phyloP scores from a whole-genome alignment of 805 yeast species.

The Candida pseudofarinosa region DNA sequence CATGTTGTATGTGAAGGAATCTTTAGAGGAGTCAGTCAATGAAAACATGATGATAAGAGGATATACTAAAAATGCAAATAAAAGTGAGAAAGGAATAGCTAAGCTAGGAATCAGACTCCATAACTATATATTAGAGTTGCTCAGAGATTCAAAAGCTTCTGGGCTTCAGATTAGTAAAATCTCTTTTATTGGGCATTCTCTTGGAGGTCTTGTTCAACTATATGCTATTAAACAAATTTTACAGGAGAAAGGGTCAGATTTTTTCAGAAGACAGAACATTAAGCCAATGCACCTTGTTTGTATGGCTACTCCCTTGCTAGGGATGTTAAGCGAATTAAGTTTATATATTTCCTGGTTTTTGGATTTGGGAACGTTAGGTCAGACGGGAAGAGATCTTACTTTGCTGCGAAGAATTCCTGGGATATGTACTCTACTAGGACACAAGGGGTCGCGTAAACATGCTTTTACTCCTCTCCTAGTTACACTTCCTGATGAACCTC shows the following conservation, averaged over 20 bases:
- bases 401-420: constrained; percentile 30
- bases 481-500: constrained; percentile 36
- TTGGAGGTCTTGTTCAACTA: constrained; percentile 42
- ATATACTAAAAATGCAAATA: constrained; percentile 36
- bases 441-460: constrained; percentile 9
- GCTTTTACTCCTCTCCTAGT: constrained; percentile 33
- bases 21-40: constrained; percentile 19
- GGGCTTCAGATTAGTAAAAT: constrained; percentile 21
- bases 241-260: constrained; percentile 25
- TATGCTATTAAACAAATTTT: constrained; percentile 37
- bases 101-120: constrained; percentile 32
- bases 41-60: constrained; percentile 39
- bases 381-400: constrained; percentile 43
- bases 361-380: constrained; percentile 42
- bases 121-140: constrained; percentile 20
- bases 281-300: constrained; percentile 32
- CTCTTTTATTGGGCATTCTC: constrained; percentile 42
- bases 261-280: constrained; percentile 23
- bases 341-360: constrained; percentile 37
- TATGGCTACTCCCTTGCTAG: constrained; percentile 41
- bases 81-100: constrained; percentile 39
- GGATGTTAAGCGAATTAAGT: constrained; percentile 39
- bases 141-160: constrained; percentile 17
- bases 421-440: constrained; percentile 12
- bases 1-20: constrained; percentile 38